These are phyloP conservation scores for Bolboschoenus planiculmis DNA, from an alignment of 176 grass and related monocot species.

Conservation along the genomic window DNA sequence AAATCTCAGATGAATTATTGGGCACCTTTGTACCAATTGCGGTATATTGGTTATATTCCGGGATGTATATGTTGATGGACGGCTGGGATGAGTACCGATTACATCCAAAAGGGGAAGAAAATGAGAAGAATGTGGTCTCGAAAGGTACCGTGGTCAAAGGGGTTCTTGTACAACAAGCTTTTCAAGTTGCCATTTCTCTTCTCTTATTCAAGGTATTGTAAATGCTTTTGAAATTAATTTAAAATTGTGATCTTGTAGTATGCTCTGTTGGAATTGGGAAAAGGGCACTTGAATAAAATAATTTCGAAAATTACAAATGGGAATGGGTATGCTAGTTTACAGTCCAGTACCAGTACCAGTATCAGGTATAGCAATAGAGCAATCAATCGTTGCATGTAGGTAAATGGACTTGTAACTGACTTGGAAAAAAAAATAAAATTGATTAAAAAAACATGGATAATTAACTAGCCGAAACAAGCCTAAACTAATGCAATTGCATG, in stretches of 20 bases:
- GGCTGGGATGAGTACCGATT: constrained; percentile 65
- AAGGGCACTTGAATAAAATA: neutral
- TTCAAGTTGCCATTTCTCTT: constrained; percentile 67
- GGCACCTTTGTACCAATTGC: constrained; percentile 82
- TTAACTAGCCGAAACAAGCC: neutral
- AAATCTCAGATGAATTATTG: constrained; percentile 70
- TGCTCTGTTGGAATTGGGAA: neutral
- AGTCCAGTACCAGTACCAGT: neutral
- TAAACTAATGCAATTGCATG: neutral
- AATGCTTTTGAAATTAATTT: neutral
- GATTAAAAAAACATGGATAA: neutral
- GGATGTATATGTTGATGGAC: constrained; percentile 54
- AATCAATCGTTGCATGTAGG: neutral
- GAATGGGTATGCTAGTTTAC: neutral
- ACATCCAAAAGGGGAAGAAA: constrained; percentile 71
- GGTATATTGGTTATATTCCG: constrained; percentile 88
- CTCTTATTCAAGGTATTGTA: constrained; percentile 65
- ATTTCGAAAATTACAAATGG: neutral
- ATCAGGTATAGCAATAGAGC: neutral
- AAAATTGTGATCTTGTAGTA: neutral
- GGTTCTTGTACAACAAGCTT: constrained; percentile 75
- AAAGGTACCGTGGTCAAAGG: constrained; percentile 66
- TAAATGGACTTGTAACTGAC: neutral
- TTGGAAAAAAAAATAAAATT: neutral
- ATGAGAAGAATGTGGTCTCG: constrained; percentile 58